phyloP scores from a whole-genome alignment of 2,329 filamentous ascomycete genomes.

The Cladobotryum mycophilum region DNA sequence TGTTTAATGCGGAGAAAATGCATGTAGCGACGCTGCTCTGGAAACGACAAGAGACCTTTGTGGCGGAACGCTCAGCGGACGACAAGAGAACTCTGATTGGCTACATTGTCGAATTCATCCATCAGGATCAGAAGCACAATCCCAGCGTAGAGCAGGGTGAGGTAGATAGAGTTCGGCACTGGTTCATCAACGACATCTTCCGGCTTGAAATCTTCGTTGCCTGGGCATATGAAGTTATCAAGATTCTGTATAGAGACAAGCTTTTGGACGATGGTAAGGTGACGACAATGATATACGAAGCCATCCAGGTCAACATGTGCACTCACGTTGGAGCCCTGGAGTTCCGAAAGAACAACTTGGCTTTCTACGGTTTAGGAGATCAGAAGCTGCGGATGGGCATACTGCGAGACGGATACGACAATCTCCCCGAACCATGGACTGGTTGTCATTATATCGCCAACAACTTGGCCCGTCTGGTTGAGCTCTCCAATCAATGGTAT shows the following conservation, averaged over 20 bases:
- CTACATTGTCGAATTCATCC: constrained; percentile 69
- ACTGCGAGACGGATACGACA: constrained; percentile 56
- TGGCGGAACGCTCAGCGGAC: constrained; percentile 51
- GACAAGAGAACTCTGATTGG: constrained; percentile 65
- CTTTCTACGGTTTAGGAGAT: constrained; percentile 64
- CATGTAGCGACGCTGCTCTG: constrained; percentile 73
- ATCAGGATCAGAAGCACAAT: constrained; percentile 67
- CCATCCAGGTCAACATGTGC: constrained; percentile 58
- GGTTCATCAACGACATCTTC: constrained; percentile 73
- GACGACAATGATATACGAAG: constrained; percentile 59
- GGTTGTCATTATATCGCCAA: constrained; percentile 59
- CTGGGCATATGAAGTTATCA: constrained; percentile 72
- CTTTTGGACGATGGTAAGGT: constrained; percentile 48
- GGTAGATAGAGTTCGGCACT: constrained; percentile 74
- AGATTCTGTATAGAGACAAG: constrained; percentile 60
- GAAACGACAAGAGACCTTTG: constrained; percentile 68
- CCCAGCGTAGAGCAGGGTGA: constrained; percentile 60
- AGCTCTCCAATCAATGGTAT: constrained; percentile 52
- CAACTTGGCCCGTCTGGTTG: constrained; percentile 53
- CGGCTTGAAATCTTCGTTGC: constrained; percentile 69
- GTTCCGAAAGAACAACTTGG: constrained; percentile 66
- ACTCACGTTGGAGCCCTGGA: constrained; percentile 49
- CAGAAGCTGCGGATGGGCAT: constrained; percentile 63
- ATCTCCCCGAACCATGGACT: constrained; percentile 80
- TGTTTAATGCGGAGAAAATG: constrained; percentile 90